Conservation (phyloP, 495 filamentous ascomycete genomes). For the Margaritispora aquatica region DNA sequence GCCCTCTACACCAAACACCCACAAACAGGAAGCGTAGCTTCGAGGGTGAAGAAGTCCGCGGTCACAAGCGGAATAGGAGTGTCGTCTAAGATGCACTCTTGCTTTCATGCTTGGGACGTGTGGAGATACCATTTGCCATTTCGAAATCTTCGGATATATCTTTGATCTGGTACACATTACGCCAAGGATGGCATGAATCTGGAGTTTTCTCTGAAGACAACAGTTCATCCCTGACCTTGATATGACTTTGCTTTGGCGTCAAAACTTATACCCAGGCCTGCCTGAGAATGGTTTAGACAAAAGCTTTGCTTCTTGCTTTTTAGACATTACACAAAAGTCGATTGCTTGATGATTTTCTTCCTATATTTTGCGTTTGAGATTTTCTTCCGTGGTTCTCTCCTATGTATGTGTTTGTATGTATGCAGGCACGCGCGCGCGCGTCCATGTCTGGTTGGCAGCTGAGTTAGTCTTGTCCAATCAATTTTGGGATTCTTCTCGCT, state of each 20-base stretch:
- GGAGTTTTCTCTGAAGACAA: background rate
- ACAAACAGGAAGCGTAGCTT: slow-evolving; percentile 44
- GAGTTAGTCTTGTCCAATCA: too few species aligned
- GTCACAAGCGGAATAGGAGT: slow-evolving; percentile 46
- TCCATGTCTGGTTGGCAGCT: too few species aligned
- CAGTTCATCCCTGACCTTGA: slow-evolving; percentile 25
- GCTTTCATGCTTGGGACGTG: slow-evolving; percentile 9
- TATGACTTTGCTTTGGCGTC: background rate
- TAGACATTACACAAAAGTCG: background rate
- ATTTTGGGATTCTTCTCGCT: too few species aligned
- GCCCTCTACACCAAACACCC: slow-evolving; percentile 29
- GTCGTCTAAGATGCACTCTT: too few species aligned
- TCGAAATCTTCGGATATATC: slow-evolving; percentile 7
- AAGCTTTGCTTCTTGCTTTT: slow-evolving; percentile 2
- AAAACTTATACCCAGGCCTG: background rate
- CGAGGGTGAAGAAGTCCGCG: slow-evolving; percentile 25
- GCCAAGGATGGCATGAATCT: slow-evolving; percentile 25
- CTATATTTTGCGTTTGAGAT: background rate
- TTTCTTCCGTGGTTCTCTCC: background rate
- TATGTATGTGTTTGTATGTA: background rate
- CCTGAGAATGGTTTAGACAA: slow-evolving; percentile 15
- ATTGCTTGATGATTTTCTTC: background rate
- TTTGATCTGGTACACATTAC: slow-evolving; percentile 22
- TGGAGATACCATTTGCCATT: background rate
- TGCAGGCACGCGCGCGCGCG: too few species aligned